These are phyloP conservation scores for Pythium monospermum DNA, from an alignment of 352 stramenopile genomes.

Conservation along the genomic window DNA sequence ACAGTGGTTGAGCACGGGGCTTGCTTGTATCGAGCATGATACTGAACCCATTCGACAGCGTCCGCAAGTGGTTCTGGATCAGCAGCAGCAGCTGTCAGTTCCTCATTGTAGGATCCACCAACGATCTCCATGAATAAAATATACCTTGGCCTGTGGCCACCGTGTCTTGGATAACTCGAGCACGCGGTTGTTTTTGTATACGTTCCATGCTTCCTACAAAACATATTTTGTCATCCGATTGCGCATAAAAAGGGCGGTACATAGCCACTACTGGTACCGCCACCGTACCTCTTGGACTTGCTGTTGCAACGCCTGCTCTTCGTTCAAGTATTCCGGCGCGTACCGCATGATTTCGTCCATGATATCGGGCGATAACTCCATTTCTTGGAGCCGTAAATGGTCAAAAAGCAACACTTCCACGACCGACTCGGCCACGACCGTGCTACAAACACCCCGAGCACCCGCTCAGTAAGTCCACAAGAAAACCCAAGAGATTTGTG, in stretches of 20 bases:
- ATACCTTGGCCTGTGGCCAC: conserved; percentile 57
- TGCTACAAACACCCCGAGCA: conserved; percentile 18
- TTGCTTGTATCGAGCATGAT: conserved; percentile 42
- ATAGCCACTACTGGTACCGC: no score
- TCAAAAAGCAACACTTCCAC: conserved; percentile 70
- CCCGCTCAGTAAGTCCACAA: no score
- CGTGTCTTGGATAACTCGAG: conserved; percentile 65
- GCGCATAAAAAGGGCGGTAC: not conserved
- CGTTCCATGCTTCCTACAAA: conserved; percentile 51
- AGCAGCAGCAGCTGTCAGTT: not conserved
- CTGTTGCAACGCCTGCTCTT: conserved; percentile 43
- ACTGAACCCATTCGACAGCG: conserved; percentile 70
- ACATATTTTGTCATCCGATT: not conserved
- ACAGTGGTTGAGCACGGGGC: not conserved
- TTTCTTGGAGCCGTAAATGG: conserved; percentile 70
- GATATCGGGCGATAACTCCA: conserved; percentile 56
- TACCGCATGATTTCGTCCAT: conserved; percentile 45
- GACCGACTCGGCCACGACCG: conserved; percentile 57
- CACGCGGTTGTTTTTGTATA: conserved; percentile 61
- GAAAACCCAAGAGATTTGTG: no score
- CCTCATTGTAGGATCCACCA: not conserved
- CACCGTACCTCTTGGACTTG: conserved; percentile 31
- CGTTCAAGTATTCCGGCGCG: conserved; percentile 53
- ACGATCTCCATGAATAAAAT: not conserved
- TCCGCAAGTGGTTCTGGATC: conserved; percentile 48